Evolutionary conservation across 2,329 filamentous ascomycete species (phyloP).

Genomic region (Fusarium papillatum): DNA sequence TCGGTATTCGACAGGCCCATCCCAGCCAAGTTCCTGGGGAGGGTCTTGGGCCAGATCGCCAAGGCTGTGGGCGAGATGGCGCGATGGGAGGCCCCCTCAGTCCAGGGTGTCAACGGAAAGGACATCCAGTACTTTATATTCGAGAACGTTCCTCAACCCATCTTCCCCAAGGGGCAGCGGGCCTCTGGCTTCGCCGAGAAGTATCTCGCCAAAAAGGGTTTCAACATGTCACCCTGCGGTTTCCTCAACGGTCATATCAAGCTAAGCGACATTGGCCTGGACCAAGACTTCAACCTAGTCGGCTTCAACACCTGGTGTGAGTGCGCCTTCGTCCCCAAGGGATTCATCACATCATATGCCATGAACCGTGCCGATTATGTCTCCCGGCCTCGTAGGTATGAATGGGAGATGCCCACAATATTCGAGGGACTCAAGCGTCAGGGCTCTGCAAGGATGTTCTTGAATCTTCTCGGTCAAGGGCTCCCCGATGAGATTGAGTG

Average conservation of each 20-base stretch:
- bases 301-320: not conserved
- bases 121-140: not conserved
- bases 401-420: not conserved
- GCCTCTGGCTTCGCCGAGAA: not conserved
- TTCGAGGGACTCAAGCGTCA: accelerated
- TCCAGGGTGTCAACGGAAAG: not conserved
- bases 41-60: not conserved
- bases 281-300: not conserved
- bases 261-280: not conserved
- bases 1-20: not conserved
- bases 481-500: not conserved
- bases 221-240: not conserved
- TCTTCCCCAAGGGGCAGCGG: not conserved
- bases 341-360: not conserved
- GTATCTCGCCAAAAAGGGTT: not conserved
- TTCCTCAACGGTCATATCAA: not conserved
- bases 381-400: not conserved
- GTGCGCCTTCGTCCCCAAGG: not conserved
- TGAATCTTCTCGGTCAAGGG: not conserved
- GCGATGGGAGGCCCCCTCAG: not conserved
- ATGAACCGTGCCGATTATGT: not conserved
- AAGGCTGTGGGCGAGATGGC: not conserved
- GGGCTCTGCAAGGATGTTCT: not conserved
- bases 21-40: not conserved
- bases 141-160: not conserved